These are phyloP conservation scores for Lyophyllum decastes DNA, from an alignment of 768 basidiomycete genomes.

Conservation along the genomic window DNA sequence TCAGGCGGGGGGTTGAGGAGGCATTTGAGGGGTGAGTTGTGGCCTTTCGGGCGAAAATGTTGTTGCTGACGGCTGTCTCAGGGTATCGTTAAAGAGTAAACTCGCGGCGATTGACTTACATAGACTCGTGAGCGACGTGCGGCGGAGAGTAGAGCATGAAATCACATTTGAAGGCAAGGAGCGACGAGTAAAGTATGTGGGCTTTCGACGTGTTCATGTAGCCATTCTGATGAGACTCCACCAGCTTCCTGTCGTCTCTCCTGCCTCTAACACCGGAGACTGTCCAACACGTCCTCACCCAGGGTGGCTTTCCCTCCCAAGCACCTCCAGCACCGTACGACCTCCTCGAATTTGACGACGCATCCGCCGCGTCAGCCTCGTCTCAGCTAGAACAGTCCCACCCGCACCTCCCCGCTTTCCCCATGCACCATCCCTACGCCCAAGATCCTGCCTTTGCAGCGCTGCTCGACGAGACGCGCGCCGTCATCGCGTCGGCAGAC, in stretches of 20 bases:
- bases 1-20: conserved; percentile 73
- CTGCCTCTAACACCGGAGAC: conserved; percentile 75
- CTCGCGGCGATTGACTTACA: conserved; percentile 71
- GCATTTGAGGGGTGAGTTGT: conserved; percentile 78
- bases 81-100: conserved; percentile 82
- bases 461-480: conserved; percentile 71
- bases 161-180: conserved; percentile 61
- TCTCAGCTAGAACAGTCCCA: conserved; percentile 16
- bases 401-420: conserved; percentile 9
- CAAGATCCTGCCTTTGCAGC: conserved; percentile 54
- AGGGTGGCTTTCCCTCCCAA: conserved; percentile 54
- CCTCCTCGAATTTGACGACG: conserved; percentile 23
- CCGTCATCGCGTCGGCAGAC: conserved; percentile 64
- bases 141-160: conserved; percentile 76
- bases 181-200: conserved; percentile 52
- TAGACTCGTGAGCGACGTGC: conserved; percentile 68
- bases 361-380: conserved; percentile 16
- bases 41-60: not conserved
- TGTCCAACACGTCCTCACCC: conserved; percentile 65
- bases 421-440: conserved; percentile 18
- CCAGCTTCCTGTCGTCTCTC: conserved; percentile 72
- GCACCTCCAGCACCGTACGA: conserved; percentile 29
- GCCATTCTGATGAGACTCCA: not conserved
- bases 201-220: not conserved
- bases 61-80: conserved; percentile 30